Conservation (phyloP, 192 early-diverging fungal genomes). For the Helicostylum pulchrum region DNA sequence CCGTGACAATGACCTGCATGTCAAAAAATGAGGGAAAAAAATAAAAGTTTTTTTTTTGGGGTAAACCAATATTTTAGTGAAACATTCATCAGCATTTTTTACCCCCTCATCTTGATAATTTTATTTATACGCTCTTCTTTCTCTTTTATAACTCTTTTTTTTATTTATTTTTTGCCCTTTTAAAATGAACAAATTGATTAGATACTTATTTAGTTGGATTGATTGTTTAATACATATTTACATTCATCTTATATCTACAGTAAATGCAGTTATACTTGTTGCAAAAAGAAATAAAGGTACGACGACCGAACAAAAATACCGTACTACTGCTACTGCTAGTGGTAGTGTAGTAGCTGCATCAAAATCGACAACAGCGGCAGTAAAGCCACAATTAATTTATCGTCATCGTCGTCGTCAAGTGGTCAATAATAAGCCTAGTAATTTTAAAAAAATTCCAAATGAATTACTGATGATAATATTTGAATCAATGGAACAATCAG, state of each 20-base stretch:
- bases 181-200: not conserved
- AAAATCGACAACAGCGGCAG: too few relatives aligned
- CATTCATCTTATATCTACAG: not conserved
- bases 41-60: too few relatives aligned
- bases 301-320: too few relatives aligned
- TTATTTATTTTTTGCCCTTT: not conserved
- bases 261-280: slow-evolving; percentile 9
- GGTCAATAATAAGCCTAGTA: too few relatives aligned
- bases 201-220: not conserved
- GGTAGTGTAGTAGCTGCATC: too few relatives aligned
- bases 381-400: too few relatives aligned
- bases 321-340: too few relatives aligned
- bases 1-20: too few relatives aligned
- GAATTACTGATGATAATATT: slow-evolving; percentile 16
- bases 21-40: too few relatives aligned
- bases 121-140: not conserved
- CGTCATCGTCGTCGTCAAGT: too few relatives aligned
- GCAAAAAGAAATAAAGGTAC: not conserved
- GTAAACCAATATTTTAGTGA: too few relatives aligned
- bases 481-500: slow-evolving; percentile 4
- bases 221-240: not conserved
- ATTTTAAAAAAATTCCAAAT: slow-evolving; percentile 13
- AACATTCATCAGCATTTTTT: not conserved
- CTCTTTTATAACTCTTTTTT: not conserved
- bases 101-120: not conserved